Evolutionary conservation across 805 yeast genomes (phyloP), one percentile per base, ranked within the genome.

Genomic region (Dipodascopsis uninucleata): DNA sequence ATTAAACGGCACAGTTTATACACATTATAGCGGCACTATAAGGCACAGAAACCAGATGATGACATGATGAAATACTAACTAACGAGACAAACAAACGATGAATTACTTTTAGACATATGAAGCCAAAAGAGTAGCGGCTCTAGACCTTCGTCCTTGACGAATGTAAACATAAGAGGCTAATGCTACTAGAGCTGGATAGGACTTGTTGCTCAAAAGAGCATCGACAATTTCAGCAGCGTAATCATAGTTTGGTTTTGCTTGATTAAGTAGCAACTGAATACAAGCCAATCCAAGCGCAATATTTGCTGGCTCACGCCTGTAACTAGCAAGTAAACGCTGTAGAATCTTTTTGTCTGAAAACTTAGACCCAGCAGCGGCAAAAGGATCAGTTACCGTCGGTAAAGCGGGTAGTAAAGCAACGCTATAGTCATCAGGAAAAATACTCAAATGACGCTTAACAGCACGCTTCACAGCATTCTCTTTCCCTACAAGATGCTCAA

Each of bases 101-200:
- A n/a, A n/a, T n/a, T n/a, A n/a, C n/a, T n/a, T n/a, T n/a, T n/a
- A n/a, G n/a, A n/a, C n/a, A n/a, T n/a, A n/a, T n/a, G n/a, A n/a
- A 4, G 53, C 39, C 36, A 75, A 62, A 16, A 74, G 56, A 2
- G 57, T 58, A 1, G 50, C 41, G 20, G 66, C 67, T 37, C 65
- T 59, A 35, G 59, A 59, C 23, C 59, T 60, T 36, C 74, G 65
- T 33, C 74, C 71, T 34, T 71, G 61, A 9, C 60, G 48, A 50
- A 76, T 81, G 59, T 75, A 77, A 5, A 81, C 57, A 10, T 76
- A 67, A 7, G 74, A 66, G 23, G 79, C 61, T 4, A 73, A 63
- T 22, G 78, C 76, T 31, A 75, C 66, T 35, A 82, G 59, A 3
- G 77, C 76, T 2, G 85, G 52, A 25, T 36, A 44, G 6, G 28